Base-by-base conservation (phyloP, 2,329 filamentous ascomycete species). In the Colletotrichum sp. region DNA sequence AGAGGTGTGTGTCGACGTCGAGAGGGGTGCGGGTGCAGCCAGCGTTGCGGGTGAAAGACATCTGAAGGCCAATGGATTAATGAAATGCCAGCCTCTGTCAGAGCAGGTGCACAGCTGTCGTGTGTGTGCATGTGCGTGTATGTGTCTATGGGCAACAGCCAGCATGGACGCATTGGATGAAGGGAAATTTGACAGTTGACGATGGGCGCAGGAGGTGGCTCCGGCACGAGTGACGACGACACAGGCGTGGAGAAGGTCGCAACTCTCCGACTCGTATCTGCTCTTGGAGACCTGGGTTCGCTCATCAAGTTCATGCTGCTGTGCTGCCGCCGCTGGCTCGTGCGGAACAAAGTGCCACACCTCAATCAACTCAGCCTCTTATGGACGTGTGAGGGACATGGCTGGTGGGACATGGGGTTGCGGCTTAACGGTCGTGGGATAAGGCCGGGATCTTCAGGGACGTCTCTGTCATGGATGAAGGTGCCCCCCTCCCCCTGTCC, bases 391-490 rank as follows among this genome's bases (percentile, higher is more conserved):
- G 67, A 34, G 57, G 28, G 60, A 66, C 13, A 60, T 59, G 39
- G 69, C 69, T 62, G 72, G 69, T 63, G 69, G 32, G 59, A 75
- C 74, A 70, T 62, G 65, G 71, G 64, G 69, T 68, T 76, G 74
- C 74, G 66, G 71, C 74, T 76, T 73, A 66, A 75, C 73, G 59
- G 71, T 67, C 32, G 62, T 76, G 49, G 59, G 52, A 67, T 71
- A 62, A 75, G 65, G 66, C 66, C 44, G 62, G 75, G 71, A 75
- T 76, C 75, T 60, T 63, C 75, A 75, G 75, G 75, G 62, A 76
- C 75, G 63, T 66, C 64, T 68, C 32, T 75, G 60, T 30, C 75
- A 60, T 55, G 65, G 73, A 52, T 75, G 57, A 16, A 34, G 32
- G 32, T 18, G 7, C 63, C 69, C 60, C 72, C 36, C 21, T 1